phyloP scores from a whole-genome alignment of 2,329 filamentous ascomycete species.

The Fusarium sp. region DNA sequence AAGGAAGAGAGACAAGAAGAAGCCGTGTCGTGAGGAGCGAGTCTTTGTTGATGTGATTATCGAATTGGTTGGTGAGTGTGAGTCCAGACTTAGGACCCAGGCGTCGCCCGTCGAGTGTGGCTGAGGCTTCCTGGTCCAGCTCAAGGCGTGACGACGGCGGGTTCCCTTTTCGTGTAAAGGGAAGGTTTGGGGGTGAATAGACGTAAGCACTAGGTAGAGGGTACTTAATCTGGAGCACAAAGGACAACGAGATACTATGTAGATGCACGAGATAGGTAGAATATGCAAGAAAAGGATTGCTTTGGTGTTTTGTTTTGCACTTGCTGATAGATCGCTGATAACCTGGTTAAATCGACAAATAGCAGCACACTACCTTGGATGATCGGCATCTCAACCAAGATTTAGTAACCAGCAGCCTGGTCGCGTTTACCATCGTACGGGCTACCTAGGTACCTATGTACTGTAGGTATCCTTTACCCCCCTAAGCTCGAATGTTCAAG shows the following conservation, averaged over 20 bases:
- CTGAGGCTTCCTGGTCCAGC: slow-evolving; percentile 35
- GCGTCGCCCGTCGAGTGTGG: slow-evolving; percentile 28
- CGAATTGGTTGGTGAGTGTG: slow-evolving; percentile 26
- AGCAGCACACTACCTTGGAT: not conserved
- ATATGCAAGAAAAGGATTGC: not conserved
- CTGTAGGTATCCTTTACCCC: not conserved
- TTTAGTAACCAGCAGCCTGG: slow-evolving; percentile 1
- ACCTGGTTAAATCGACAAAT: not conserved
- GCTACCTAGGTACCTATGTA: too few species aligned
- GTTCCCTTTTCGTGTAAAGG: slow-evolving; percentile 14
- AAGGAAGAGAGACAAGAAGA: not conserved
- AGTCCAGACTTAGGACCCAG: slow-evolving; percentile 8
- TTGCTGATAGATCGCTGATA: not conserved
- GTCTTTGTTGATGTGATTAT: slow-evolving; percentile 14
- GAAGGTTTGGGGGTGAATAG: slow-evolving; percentile 18
- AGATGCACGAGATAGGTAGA: not conserved
- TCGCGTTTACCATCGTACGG: not conserved
- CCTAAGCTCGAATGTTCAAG: slow-evolving; percentile 6
- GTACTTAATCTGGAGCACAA: slow-evolving; percentile 17
- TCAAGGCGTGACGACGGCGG: slow-evolving; percentile 32
- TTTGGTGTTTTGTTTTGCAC: not conserved
- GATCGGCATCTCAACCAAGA: slow-evolving; percentile 16
- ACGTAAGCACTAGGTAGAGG: slow-evolving; percentile 31
- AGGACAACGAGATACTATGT: not conserved
- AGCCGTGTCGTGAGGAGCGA: not conserved